Conservation (phyloP, 352 stramenopile genomes). For the Peronosclerospora sorghi region DNA sequence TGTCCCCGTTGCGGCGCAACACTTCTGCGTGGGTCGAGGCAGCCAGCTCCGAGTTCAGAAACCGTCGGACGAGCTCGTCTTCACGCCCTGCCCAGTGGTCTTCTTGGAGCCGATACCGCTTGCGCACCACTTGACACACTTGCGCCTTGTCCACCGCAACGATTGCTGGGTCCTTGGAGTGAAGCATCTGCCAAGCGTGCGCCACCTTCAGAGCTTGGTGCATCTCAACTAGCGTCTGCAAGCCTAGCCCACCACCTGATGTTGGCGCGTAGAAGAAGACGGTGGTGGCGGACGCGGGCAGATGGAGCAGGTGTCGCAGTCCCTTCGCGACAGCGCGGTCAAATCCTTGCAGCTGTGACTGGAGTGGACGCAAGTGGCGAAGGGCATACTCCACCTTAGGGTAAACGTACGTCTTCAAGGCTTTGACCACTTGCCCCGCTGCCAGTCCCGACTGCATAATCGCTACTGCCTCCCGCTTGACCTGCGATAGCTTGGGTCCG, state of each 20-base stretch:
- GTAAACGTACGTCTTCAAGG: slow-evolving; percentile 14
- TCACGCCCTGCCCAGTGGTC: slow-evolving; percentile 6
- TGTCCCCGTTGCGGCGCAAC: background rate
- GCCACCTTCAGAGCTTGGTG: slow-evolving; percentile 5
- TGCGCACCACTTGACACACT: slow-evolving; percentile 1
- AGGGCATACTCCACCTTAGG: slow-evolving; percentile 3
- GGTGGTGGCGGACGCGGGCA: slow-evolving; percentile 1
- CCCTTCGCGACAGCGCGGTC: background rate
- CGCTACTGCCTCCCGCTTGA: background rate
- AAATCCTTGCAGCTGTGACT: slow-evolving; percentile 2
- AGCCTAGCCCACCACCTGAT: slow-evolving; percentile 3
- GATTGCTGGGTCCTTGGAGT: slow-evolving; percentile 1
- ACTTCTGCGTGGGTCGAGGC: background rate
- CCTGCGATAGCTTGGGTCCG: background rate
- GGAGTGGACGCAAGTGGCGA: background rate
- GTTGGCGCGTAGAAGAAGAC: slow-evolving; percentile 9
- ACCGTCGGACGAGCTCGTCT: background rate
- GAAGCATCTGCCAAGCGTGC: slow-evolving; percentile 12
- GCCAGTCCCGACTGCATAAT: slow-evolving; percentile 4
- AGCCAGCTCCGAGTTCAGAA: slow-evolving; percentile 4
- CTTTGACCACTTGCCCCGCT: slow-evolving; percentile 5
- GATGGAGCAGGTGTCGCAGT: slow-evolving; percentile 1
- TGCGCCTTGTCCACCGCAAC: slow-evolving; percentile 1
- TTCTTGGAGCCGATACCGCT: slow-evolving; percentile 1
- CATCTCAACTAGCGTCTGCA: slow-evolving; percentile 6